phyloP scores from a whole-genome alignment of 169 alveolate genomes.

The Theileria annulata region DNA sequence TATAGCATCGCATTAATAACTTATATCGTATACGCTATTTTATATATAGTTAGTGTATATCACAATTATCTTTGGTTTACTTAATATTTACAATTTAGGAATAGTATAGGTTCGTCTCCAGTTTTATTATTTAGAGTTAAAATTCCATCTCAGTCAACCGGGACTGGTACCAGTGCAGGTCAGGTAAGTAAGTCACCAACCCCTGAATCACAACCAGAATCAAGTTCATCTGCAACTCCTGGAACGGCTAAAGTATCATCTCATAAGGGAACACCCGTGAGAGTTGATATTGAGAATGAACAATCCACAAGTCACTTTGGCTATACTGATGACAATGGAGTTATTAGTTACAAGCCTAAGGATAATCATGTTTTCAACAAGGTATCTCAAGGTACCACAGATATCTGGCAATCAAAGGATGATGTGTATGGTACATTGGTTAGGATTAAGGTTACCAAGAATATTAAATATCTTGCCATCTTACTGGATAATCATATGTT shows the following conservation, averaged over 20 bases:
- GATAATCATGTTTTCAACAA: too few relatives aligned
- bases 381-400: too few relatives aligned
- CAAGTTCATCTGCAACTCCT: not conserved
- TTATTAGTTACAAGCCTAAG: too few relatives aligned
- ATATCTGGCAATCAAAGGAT: too few relatives aligned
- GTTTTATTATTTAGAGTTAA: not conserved
- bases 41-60: not conserved
- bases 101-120: not conserved
- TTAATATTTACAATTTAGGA: not conserved
- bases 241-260: not conserved
- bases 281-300: too few relatives aligned
- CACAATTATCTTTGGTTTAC: not conserved
- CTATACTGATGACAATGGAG: too few relatives aligned
- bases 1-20: conserved; percentile 7
- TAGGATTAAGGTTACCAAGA: too few relatives aligned
- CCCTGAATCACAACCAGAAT: not conserved
- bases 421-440: too few relatives aligned
- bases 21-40: not conserved
- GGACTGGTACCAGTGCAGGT: not conserved
- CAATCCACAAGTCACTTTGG: too few relatives aligned
- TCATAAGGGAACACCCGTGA: too few relatives aligned
- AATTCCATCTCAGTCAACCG: not conserved
- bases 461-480: too few relatives aligned
- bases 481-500: too few relatives aligned
- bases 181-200: not conserved